These are phyloP conservation scores for Uronychia setigera DNA, from an alignment of 73 alveolate genomes.

Conservation along the genomic window DNA sequence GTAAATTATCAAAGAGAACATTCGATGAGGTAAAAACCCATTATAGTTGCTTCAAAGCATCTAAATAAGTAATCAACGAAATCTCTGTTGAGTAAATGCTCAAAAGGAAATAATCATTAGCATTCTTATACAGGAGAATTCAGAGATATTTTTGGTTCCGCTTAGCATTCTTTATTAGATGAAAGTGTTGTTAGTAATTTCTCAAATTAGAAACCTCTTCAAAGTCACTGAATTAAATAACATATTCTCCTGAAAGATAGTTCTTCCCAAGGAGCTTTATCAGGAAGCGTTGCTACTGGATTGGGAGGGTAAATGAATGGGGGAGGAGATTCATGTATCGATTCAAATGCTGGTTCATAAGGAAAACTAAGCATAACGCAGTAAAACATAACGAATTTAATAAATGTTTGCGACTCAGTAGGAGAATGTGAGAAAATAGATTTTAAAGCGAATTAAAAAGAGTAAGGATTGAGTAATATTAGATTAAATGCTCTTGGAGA, in stretches of 20 bases:
- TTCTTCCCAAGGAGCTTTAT: background rate
- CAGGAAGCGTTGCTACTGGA: background rate
- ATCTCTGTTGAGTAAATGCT: too few species aligned
- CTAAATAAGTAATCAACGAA: too few species aligned
- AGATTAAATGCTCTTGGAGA: background rate
- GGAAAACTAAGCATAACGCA: too few species aligned
- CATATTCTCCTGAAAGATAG: background rate
- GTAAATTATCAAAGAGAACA: too few species aligned
- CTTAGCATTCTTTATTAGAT: background rate
- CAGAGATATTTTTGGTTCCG: background rate
- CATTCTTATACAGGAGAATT: background rate
- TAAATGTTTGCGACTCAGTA: background rate
- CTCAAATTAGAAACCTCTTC: background rate
- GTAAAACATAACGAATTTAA: background rate
- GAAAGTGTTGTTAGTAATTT: background rate
- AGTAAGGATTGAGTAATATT: background rate
- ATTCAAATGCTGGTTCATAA: too few species aligned
- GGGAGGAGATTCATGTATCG: too few species aligned
- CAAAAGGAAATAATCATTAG: too few species aligned
- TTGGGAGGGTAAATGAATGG: background rate
- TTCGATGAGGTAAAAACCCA: too few species aligned
- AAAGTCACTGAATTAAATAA: too few species aligned
- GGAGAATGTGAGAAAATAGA: background rate
- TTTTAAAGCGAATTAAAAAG: background rate
- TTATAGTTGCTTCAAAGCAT: too few species aligned